Base-by-base conservation (phyloP, 2,329 filamentous ascomycete genomes). In the Hymenoscyphus fructigenus region DNA sequence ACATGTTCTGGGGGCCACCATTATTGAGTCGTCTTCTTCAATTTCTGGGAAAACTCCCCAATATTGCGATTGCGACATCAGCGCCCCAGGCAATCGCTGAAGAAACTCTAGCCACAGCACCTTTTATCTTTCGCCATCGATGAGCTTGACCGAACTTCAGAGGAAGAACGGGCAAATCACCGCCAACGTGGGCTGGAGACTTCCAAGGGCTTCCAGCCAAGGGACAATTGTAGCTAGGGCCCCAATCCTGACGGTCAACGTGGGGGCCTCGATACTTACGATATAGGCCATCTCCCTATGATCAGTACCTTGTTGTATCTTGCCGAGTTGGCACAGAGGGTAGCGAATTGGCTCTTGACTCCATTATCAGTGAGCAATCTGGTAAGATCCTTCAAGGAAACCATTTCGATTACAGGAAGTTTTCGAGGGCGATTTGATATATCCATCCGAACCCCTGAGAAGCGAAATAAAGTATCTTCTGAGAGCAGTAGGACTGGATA, bases 101-200 rank as follows among this genome's bases (percentile, higher is more conserved):
- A 1, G 86, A 85, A 38, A 80, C 78, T 68, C 89, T 82, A 57
- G 77, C 75, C 2, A 82, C 77, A 14, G 80, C 78, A 58, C 82
- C 81, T 76, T 85, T 88, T 73, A 88, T 78, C 76, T 82, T 86
- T 68, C 87, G 85, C 76, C 84, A 85, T 63, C 83, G 82, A 74
- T 89, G 87, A 26, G 86, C 85, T 3, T 85, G 85, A 1, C 80
- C 85, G 29, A 89, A 80, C 57, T 81, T 77, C 23, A 77, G 77
- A 9, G 88, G 85, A 23, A 89, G 78, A 57, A 84, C 79, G 36
- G 79, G 79, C 64, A 96, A 82, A 64, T 93, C 84, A 67, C 94
- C 88, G 61, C 95, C 91, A 53, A 90, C 83, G 75, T 99, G 95
- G 68, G 91, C 88, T 60, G 94, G 94, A 75, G 95, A 99, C 77